Conservation (phyloP, 2,329 filamentous ascomycete genomes). For the Aspergillaceae sp. region DNA sequence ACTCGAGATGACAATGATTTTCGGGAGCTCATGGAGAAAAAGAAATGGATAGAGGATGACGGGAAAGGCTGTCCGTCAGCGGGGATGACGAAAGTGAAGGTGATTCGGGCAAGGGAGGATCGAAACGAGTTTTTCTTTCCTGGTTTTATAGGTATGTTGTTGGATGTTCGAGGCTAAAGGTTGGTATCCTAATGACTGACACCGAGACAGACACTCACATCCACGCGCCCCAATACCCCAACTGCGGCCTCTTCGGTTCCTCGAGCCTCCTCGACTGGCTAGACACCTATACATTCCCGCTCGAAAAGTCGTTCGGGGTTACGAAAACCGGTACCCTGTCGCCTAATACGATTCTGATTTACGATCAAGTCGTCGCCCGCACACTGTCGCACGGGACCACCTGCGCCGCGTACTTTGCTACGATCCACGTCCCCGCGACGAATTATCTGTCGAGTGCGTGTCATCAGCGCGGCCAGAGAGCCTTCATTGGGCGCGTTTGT, state of each 20-base stretch:
- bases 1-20: constrained; percentile 17
- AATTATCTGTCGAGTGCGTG: constrained; percentile 84
- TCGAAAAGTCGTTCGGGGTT: constrained; percentile 64
- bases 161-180: background rate
- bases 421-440: constrained; percentile 76
- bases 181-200: background rate
- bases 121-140: constrained; percentile 40
- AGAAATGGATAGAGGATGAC: constrained; percentile 22
- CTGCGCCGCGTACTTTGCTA: constrained; percentile 90
- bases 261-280: constrained; percentile 91
- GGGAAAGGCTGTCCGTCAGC: background rate
- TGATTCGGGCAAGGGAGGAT: constrained; percentile 33
- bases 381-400: constrained; percentile 89
- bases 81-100: constrained; percentile 15
- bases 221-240: constrained; percentile 91
- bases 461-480: constrained; percentile 69
- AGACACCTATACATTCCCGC: constrained; percentile 86
- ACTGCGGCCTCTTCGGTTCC: constrained; percentile 87
- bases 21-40: constrained; percentile 17
- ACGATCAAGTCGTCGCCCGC: constrained; percentile 66
- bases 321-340: constrained; percentile 14
- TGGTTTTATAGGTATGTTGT: constrained; percentile 37
- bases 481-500: constrained; percentile 87
- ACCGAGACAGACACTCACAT: constrained; percentile 71
- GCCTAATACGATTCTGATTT: constrained; percentile 45